These are phyloP conservation scores for Fusarium albidum DNA, from an alignment of 2,329 filamentous ascomycete species.

Conservation along the genomic window DNA sequence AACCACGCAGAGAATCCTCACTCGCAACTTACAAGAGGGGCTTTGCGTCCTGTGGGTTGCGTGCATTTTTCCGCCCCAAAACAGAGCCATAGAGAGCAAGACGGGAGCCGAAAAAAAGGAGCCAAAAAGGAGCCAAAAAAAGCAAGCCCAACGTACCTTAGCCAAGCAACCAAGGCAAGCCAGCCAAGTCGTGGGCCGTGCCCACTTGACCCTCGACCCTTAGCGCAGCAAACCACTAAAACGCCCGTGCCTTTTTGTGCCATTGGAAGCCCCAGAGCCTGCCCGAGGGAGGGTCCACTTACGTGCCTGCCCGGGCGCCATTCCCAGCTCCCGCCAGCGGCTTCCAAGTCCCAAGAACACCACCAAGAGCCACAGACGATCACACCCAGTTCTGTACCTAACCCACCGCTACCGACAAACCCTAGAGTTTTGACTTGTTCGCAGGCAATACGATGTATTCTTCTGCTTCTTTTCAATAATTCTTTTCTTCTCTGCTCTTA, in stretches of 20 bases:
- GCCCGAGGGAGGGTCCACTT: slow-evolving; percentile 8
- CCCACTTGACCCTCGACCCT: neutral
- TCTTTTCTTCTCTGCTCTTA: neutral
- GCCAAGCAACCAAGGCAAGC: slow-evolving; percentile 3
- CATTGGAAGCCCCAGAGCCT: neutral
- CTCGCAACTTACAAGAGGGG: neutral
- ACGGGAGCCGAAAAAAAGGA: neutral
- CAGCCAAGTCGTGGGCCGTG: slow-evolving; percentile 4
- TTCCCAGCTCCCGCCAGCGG: slow-evolving; percentile 21
- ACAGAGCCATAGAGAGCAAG: neutral
- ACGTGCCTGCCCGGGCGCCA: slow-evolving; percentile 13
- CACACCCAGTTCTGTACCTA: neutral
- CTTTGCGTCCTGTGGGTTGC: slow-evolving; percentile 1
- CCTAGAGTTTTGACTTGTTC: neutral
- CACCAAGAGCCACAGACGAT: neutral
- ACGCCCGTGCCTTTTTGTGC: slow-evolving; percentile 4
- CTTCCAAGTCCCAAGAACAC: slow-evolving; percentile 5
- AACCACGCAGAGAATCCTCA: neutral
- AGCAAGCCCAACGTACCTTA: slow-evolving; percentile 8
- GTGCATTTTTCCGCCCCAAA: slow-evolving; percentile 2
- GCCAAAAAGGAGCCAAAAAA: neutral
- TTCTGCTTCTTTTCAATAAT: slow-evolving; percentile 13
- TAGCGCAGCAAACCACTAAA: slow-evolving; percentile 2
- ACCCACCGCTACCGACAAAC: slow-evolving; percentile 2
- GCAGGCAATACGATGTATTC: slow-evolving; percentile 21